These are phyloP conservation scores for Rhizopogon vesiculosus DNA, from an alignment of 768 basidiomycete genomes.

Conservation along the genomic window DNA sequence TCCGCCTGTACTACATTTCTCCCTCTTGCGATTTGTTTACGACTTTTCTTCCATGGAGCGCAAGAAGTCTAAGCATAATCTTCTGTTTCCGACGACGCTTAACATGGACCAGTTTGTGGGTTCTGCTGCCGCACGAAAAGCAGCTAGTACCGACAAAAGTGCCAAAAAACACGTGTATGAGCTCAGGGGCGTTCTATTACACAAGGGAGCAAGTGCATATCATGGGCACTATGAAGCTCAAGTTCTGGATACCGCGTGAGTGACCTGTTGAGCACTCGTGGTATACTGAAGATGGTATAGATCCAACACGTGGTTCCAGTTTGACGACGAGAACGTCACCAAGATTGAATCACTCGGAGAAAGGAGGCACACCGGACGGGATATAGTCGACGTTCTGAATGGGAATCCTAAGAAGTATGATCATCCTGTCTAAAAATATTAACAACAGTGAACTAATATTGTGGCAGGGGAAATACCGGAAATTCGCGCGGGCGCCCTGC, in stretches of 20 bases:
- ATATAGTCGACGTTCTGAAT: constrained; percentile 23
- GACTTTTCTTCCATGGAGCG: constrained; percentile 74
- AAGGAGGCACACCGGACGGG: constrained; percentile 29
- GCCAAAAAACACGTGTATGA: constrained; percentile 55
- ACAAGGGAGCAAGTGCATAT: constrained; percentile 91
- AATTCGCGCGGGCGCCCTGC: constrained; percentile 36
- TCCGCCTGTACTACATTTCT: constrained; percentile 89
- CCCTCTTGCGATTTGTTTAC: constrained; percentile 90
- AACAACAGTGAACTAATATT: background rate
- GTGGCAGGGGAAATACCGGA: constrained; percentile 19
- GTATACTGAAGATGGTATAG: constrained; percentile 29
- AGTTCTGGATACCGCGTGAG: constrained; percentile 68
- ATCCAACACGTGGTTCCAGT: constrained; percentile 78
- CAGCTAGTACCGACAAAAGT: constrained; percentile 11
- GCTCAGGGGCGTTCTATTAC: constrained; percentile 77
- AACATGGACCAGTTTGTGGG: constrained; percentile 69
- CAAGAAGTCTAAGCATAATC: constrained; percentile 79
- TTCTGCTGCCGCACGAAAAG: constrained; percentile 15
- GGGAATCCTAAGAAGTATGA: constrained; percentile 25
- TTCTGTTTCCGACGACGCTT: constrained; percentile 71
- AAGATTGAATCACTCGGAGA: constrained; percentile 53
- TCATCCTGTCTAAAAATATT: background rate
- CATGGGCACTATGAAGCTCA: constrained; percentile 88
- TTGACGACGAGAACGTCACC: constrained; percentile 86
- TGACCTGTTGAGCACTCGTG: constrained; percentile 7